Evolutionary conservation across 305 asterid genomes (phyloP), one percentile per base, ranked within the genome.

Genomic region (Petunia hybrid): DNA sequence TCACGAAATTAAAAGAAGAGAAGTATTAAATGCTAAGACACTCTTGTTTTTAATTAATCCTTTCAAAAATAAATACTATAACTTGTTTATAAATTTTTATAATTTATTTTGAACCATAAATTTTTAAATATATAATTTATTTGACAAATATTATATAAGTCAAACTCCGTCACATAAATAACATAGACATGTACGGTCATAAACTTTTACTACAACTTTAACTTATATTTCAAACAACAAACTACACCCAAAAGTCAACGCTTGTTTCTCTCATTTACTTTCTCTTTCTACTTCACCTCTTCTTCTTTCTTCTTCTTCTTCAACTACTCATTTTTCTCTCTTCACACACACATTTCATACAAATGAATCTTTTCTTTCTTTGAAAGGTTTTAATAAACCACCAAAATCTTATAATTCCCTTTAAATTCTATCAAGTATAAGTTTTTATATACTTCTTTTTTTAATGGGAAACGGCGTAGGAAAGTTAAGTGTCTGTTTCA

Each of bases 391-490:
- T 85, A 71, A 51, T 55, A 41, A 40, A 69, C 12, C 60, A 81
- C 16, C 31, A 39, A 10, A 43, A 16, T 6, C 13, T 1, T 39
- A 64, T 22, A 41, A 53, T 12, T 22, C 16, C 60, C n/a, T 60
- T 82, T 60, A 41, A 36, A 4, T 36, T 63, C 31, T 67, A n/a
- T 57, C 5, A 22, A 22, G 31, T 22, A 22, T 22, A 22, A 22
- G 55, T 39, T 67, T 53, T 42, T 14, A 0, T 35, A 40, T 10
- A 36, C 51, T 75, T 40, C 65, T 42, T 63, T 7, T 45, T 5
- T 36, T 14, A 9, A 95, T 95, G 99, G 99, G 99, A 76, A 95
- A 95, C 94, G 98, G 99, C 71, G 92, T 84, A 42, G 98, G 98
- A 83, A 95, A 92, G 89, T 89, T 91, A 13, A 86, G 95, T 57